Conservation (phyloP, 305 asterid species). For the Rubia occidens region DNA sequence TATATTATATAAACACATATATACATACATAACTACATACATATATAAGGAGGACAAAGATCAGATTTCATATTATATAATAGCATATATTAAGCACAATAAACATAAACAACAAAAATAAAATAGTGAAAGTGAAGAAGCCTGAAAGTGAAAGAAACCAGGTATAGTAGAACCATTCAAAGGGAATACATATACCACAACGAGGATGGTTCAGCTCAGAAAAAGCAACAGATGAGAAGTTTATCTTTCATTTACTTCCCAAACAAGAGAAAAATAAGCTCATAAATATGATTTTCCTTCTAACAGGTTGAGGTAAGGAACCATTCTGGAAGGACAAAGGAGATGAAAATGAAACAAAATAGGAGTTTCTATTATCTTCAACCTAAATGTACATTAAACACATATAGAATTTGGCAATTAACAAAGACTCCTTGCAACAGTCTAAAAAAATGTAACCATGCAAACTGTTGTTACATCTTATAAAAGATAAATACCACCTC, state of each 20-base stretch:
- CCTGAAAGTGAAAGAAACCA: conserved; percentile 1
- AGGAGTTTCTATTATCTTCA: neutral
- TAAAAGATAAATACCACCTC: neutral
- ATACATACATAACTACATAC: too few relatives aligned
- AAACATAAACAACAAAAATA: neutral
- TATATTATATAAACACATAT: too few relatives aligned
- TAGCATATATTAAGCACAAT: neutral
- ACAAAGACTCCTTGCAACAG: conserved; percentile 5
- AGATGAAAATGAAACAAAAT: neutral
- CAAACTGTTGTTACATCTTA: neutral
- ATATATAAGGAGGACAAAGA: conserved; percentile 18
- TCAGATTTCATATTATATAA: conserved; percentile 8
- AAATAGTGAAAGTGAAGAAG: neutral
- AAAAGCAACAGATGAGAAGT: neutral
- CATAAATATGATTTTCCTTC: neutral
- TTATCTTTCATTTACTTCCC: neutral
- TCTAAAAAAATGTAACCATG: neutral
- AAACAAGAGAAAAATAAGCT: neutral
- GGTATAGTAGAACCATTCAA: neutral
- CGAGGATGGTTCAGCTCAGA: neutral
- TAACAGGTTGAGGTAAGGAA: neutral
- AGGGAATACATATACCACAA: neutral
- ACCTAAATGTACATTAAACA: neutral
- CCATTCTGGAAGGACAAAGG: neutral
- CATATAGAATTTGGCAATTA: neutral